These are phyloP conservation scores for Volvox reticuliferus DNA, from an alignment of 139 green algal species.

Conservation along the genomic window DNA sequence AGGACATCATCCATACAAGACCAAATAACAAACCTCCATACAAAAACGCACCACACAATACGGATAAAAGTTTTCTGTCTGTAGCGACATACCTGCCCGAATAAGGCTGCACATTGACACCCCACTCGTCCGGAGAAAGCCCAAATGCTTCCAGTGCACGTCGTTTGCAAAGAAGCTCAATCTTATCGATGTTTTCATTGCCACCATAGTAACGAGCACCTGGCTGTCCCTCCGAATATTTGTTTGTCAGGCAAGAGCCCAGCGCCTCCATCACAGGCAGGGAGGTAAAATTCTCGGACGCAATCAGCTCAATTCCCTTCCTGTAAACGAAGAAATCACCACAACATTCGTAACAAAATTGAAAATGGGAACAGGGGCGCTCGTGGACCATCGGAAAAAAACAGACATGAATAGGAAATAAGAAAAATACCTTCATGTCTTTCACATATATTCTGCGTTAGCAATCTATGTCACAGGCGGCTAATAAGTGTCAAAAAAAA, in stretches of 20 bases:
- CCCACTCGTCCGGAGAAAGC: slow-evolving; percentile 91
- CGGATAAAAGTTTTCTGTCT: too few species aligned
- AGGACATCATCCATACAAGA: too few species aligned
- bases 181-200: slow-evolving; percentile 94
- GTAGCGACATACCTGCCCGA: slow-evolving; percentile 84
- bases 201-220: slow-evolving; percentile 97
- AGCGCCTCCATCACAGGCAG: slow-evolving; percentile 94
- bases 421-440: too few species aligned
- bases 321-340: slow-evolving; percentile 63
- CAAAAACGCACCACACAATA: too few species aligned
- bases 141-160: slow-evolving; percentile 91
- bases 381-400: too few species aligned
- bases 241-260: slow-evolving; percentile 98
- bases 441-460: too few species aligned
- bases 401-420: too few species aligned
- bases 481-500: neutral
- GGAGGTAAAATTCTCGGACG: slow-evolving; percentile 98
- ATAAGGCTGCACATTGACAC: slow-evolving; percentile 97
- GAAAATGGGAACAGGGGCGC: too few species aligned
- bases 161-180: slow-evolving; percentile 84
- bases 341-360: neutral
- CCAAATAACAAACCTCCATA: too few species aligned
- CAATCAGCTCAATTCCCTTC: slow-evolving; percentile 98
- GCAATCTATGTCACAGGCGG: neutral
- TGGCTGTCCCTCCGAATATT: slow-evolving; percentile 97